Base-by-base conservation (phyloP, 2,329 filamentous ascomycete species). In the Elsinoe arachidis region DNA sequence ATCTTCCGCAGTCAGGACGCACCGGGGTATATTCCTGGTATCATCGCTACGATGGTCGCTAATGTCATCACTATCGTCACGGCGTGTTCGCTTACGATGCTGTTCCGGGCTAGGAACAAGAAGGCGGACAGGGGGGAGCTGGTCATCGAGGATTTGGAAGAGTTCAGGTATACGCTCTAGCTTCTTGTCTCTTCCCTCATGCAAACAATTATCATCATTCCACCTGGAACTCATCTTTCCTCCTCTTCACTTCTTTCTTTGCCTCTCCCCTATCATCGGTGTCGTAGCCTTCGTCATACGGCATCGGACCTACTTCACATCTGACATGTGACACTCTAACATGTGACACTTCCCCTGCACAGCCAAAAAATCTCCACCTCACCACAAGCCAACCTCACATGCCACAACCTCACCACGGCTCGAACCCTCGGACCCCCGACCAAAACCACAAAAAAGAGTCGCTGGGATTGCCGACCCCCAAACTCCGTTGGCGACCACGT, bases 1-100 rank as follows among this genome's bases (percentile, higher is more conserved):
- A 84, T 92, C 10, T 93, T 92, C 72, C 78, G 84, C 63, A 66
- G 67, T 7, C 69, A 74, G 55, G 72, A 75, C 56, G 63, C 66
- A 1, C 72, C 70, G 0, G 51, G 60, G 2, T 73, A 72, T 57
- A 60, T 63, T 5, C 69, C 70, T 6, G 70, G 72, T 35, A 64
- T 73, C 9, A 72, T 68, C 34, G 69, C 69, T 21, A 41, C 59
- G 30, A 21, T 73, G 70, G 62, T 69, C 71, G 56, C 69, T 70
- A 1, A 70, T 37, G 49, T 53, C 5, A 15, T 53, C 3, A 53
- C 33, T 3, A 53, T 53, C 11, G 38, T 53, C 12, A 38, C 34
- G 5, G 49, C 49, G 1, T 33, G 26, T 7, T 21, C 14, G 2
- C 33, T 53, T 2, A 53, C 64, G 15, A 44, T 68, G 6, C 68